Evolutionary conservation across 768 basidiomycete species (phyloP).

Genomic region (Dendrothele bispora): DNA sequence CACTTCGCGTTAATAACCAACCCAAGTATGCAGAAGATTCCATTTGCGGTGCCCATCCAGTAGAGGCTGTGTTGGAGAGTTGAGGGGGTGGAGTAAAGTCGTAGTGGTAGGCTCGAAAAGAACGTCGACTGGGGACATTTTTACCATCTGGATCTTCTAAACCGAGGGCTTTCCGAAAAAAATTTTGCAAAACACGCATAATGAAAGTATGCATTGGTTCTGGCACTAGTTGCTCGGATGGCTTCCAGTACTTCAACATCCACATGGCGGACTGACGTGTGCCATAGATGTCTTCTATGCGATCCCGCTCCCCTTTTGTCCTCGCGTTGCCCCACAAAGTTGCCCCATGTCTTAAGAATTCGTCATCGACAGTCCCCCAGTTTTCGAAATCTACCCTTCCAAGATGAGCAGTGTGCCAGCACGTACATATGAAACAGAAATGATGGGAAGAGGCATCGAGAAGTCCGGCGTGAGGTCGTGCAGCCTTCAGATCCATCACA

Average conservation of each 20-base stretch:
- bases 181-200: not conserved
- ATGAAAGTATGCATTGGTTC: constrained; percentile 34
- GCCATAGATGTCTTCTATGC: not conserved
- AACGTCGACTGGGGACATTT: not conserved
- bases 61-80: not conserved
- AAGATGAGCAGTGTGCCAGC: not conserved
- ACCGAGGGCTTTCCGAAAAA: not conserved
- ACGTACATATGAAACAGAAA: not conserved
- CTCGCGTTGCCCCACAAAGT: not conserved
- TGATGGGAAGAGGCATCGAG: not conserved
- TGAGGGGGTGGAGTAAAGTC: not conserved
- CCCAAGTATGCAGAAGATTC: not conserved
- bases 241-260: not conserved
- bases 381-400: not conserved
- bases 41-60: not conserved
- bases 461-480: not conserved
- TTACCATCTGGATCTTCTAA: not conserved
- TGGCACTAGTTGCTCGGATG: constrained; percentile 23
- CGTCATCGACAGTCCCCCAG: not conserved
- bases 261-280: not conserved
- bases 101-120: not conserved
- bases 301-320: not conserved
- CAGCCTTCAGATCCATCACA: not conserved
- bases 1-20: not conserved
- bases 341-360: not conserved